phyloP scores from a whole-genome alignment of 225 moss, liverwort and hornwort species.

The Sphagnum contortum region DNA sequence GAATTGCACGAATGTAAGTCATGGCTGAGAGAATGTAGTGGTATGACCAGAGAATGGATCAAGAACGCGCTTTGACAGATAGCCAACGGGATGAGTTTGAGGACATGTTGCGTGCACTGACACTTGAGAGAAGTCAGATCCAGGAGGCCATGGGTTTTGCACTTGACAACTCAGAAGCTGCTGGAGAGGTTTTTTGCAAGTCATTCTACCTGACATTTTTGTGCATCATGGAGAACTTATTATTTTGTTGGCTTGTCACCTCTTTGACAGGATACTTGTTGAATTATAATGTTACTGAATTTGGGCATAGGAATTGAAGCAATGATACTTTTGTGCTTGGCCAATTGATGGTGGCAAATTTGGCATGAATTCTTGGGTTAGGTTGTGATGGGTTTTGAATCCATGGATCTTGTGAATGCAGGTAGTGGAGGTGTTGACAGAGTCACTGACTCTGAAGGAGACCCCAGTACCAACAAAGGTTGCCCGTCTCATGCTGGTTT shows the following conservation, averaged over 20 bases:
- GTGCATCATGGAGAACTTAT: too few species aligned
- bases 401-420: conserved; percentile 25
- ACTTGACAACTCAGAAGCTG: conserved; percentile 94
- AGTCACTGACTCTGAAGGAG: conserved; percentile 87
- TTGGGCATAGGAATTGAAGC: too few species aligned
- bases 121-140: conserved; percentile 93
- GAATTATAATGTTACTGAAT: too few species aligned
- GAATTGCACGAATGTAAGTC: too few species aligned
- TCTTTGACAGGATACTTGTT: too few species aligned
- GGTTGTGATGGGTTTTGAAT: not conserved
- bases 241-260: too few species aligned
- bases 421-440: conserved; percentile 98
- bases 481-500: conserved; percentile 96
- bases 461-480: conserved; percentile 96
- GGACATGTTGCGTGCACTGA: conserved; percentile 94
- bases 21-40: too few species aligned
- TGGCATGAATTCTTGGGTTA: not conserved
- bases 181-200: conserved; percentile 60
- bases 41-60: conserved; percentile 60
- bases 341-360: not conserved
- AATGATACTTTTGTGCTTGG: not conserved
- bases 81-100: conserved; percentile 98
- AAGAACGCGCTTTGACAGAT: conserved; percentile 89
- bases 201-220: too few species aligned
- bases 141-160: conserved; percentile 99